Conservation (phyloP, 495 filamentous ascomycete species). For the Hypoxylon subgilvum region DNA sequence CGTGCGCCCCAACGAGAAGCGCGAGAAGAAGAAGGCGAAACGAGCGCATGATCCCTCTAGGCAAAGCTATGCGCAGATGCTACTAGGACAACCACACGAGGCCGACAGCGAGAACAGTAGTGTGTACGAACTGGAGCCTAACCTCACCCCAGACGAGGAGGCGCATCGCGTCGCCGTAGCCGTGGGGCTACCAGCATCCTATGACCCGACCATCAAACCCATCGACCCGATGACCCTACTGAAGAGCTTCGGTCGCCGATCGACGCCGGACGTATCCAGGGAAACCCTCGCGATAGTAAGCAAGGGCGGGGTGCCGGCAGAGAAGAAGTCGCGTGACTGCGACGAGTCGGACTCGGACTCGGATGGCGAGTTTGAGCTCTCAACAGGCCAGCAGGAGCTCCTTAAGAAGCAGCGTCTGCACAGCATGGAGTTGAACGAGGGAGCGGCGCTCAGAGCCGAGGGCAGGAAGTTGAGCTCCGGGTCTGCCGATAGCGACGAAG, state of each 20-base stretch:
- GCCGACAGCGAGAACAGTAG: slow-evolving; percentile 54
- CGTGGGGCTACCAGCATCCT: slow-evolving; percentile 65
- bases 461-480: slow-evolving; percentile 36
- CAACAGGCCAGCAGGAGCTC: slow-evolving; percentile 45
- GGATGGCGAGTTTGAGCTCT: slow-evolving; percentile 57
- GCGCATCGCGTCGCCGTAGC: slow-evolving; percentile 74
- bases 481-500: slow-evolving; percentile 44
- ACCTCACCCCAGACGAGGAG: slow-evolving; percentile 64
- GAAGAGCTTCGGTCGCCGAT: slow-evolving; percentile 34
- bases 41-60: slow-evolving; percentile 78
- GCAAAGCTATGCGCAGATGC: slow-evolving; percentile 79
- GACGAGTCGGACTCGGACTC: slow-evolving; percentile 59
- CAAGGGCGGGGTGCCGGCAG: slow-evolving; percentile 28
- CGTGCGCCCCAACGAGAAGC: slow-evolving; percentile 87
- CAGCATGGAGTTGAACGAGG: slow-evolving; percentile 62
- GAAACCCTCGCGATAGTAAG: slow-evolving; percentile 27
- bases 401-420: slow-evolving; percentile 59
- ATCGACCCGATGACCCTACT: slow-evolving; percentile 48
- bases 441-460: slow-evolving; percentile 50
- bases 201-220: slow-evolving; percentile 62
- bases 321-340: slow-evolving; percentile 40
- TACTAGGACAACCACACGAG: slow-evolving; percentile 70
- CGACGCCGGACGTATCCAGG: slow-evolving; percentile 36
- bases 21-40: slow-evolving; percentile 90
- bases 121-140: slow-evolving; percentile 54